Percentiles rank a stretch among this genome's conserved stretches.
phyloP scores from a whole-genome alignment of 2,329 filamentous ascomycete genomes.

The Colletotrichum sp. region DNA sequence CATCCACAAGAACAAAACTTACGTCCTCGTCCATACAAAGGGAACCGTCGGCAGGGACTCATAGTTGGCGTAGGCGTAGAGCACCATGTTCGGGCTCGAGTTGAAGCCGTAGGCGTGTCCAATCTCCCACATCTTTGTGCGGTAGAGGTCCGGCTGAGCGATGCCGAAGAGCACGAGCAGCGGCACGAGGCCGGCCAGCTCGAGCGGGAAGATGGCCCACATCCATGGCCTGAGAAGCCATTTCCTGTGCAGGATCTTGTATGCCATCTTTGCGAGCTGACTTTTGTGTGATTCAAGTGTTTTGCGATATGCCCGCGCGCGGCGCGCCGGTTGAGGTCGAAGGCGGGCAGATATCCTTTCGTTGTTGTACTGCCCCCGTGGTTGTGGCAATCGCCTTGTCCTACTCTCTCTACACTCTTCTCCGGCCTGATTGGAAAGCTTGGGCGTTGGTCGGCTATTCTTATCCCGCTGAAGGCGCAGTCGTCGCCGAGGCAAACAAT shows the following conservation, averaged over 20 bases:
- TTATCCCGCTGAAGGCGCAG: neutral
- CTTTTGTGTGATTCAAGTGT: neutral
- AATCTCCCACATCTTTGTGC: conserved; percentile 75
- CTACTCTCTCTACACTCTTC: neutral
- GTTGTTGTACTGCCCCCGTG: neutral
- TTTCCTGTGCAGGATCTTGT: conserved; percentile 63
- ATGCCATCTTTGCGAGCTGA: conserved; percentile 38
- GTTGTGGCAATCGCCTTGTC: neutral
- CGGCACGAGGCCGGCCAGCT: conserved; percentile 70
- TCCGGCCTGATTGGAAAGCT: neutral
- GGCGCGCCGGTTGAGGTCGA: neutral
- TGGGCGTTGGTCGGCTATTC: neutral
- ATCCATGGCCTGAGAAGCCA: conserved; percentile 64
- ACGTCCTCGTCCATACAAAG: conserved; percentile 77
- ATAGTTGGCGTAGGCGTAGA: conserved; percentile 79
- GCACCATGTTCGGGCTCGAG: conserved; percentile 70
- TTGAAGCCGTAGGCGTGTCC: conserved; percentile 76
- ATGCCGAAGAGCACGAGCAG: conserved; percentile 74
- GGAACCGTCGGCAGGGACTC: conserved; percentile 65
- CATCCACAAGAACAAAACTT: conserved; percentile 39
- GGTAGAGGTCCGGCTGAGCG: conserved; percentile 74
- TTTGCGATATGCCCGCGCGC: neutral
- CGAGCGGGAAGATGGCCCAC: conserved; percentile 68
- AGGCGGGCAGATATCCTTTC: too few relatives aligned
- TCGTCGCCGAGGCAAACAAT: conserved; percentile 15